Evolutionary conservation across 345 rosid species (phyloP), one percentile per base, ranked within the genome.

Genomic region (Boechera divaricarpa): DNA sequence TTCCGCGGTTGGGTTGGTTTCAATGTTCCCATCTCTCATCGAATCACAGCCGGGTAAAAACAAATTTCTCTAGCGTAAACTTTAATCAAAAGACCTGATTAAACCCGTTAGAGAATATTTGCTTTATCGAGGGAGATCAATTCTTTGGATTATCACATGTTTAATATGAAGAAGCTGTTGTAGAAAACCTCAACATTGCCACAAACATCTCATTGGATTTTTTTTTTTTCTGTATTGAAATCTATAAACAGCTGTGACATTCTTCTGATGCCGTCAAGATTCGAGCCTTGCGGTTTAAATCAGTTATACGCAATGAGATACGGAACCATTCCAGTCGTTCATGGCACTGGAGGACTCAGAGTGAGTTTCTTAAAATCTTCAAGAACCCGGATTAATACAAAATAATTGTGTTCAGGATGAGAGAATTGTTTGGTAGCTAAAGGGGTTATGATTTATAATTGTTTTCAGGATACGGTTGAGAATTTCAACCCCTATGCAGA

Each of bases 1-100:
- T 92, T 89, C 42, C 90, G 98, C 28, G 98, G 98, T 45, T 94
- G 98, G 98, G 98, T 94, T 76, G 98, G 98, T 60, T 94, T 94
- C 70, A 87, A 87, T 67, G 90, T 94, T 76, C 96, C 98, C 33
- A 82, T 92, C 78, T 92, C 98, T 72, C 98, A 94, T 80, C 82
- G 87, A 73, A 94, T 94, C 76, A 94, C 98, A 5, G 97, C 98
- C 32, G 98, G 98, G 98, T 94, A 90, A 82, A 10, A 7, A 51
- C 2, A 24, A 8, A 8, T n/a, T 21, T 44, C 29, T 63, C 21
- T 45, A 69, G 32, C 58, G 54, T 54, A 70, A 29, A 42, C 26
- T 41, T 29, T 16, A 6, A 10, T 48, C 33, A 58, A 11, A 57
- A 21, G 18, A 36, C 18, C 18, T 45, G 39, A 28, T 2, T 38